Evolutionary conservation across 192 early-diverging fungal species (phyloP).

Genomic region (Linnemannia exigua): DNA sequence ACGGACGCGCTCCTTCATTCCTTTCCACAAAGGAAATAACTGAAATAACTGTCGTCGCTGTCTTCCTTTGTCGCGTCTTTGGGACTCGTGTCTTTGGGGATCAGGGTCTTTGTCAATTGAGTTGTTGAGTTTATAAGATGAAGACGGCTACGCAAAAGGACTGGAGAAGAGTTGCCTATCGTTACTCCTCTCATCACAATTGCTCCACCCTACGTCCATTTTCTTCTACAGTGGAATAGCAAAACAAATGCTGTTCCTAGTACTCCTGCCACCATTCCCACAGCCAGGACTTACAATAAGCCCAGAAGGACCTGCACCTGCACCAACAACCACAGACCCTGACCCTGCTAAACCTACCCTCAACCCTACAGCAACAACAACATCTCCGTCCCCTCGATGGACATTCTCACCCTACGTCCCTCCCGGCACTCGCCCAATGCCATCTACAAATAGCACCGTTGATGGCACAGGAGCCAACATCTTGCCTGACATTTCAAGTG

Average conservation of each 20-base stretch:
- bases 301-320: not conserved
- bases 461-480: not conserved
- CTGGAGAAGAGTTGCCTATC: not conserved
- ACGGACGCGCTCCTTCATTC: not conserved
- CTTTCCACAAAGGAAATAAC: not conserved
- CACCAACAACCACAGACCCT: not conserved
- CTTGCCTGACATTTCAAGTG: not conserved
- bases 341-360: not conserved
- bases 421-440: not conserved
- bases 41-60: not conserved
- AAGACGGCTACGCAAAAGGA: not conserved
- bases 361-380: not conserved
- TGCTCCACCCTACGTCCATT: not conserved
- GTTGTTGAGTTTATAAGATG: not conserved
- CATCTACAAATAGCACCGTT: not conserved
- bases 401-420: not conserved
- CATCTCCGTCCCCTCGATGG: not conserved
- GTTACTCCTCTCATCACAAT: not conserved
- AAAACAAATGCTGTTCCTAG: not conserved
- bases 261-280: not conserved
- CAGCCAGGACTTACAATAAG: not conserved
- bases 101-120: not conserved
- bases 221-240: not conserved
- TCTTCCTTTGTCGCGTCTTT: not conserved
- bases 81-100: no score